phyloP scores from a whole-genome alignment of 75 land plant species.

The Chamaecyparis obtusa region DNA sequence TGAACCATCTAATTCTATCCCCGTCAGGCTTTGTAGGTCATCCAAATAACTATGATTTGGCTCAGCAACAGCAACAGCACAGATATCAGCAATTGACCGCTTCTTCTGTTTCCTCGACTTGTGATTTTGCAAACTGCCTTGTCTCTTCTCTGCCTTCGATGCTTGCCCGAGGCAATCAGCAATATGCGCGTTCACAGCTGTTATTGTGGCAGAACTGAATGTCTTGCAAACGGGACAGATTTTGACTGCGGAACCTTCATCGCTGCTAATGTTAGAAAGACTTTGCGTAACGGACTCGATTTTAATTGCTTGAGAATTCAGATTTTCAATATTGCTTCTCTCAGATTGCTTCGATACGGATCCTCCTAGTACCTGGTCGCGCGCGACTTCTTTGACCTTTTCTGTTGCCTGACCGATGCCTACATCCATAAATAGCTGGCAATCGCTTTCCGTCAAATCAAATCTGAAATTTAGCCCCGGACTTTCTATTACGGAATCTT shows the following conservation, averaged over 20 bases:
- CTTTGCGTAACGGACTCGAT: background rate
- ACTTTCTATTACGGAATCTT: background rate
- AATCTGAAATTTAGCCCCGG: background rate
- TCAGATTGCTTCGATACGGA: background rate
- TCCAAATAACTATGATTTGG: background rate
- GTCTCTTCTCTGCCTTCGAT: background rate
- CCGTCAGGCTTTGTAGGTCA: background rate
- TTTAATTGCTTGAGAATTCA: background rate
- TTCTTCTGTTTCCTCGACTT: background rate
- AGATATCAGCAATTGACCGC: constrained; percentile 6
- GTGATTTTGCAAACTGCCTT: background rate
- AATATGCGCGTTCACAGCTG: constrained; percentile 9
- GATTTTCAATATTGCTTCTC: background rate
- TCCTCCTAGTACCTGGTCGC: background rate
- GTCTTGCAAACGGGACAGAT: constrained; percentile 7
- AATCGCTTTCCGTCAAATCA: background rate
- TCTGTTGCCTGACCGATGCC: background rate
- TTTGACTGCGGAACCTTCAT: background rate
- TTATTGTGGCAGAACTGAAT: constrained; percentile 3
- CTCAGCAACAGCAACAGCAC: background rate
- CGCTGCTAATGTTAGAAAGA: background rate
- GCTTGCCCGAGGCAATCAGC: background rate
- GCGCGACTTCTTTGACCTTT: background rate
- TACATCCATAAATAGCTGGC: background rate
- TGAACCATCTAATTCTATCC: background rate